Base-by-base conservation (phyloP, 73 alveolate species). In the Paramecium tetraurelia region DNA sequence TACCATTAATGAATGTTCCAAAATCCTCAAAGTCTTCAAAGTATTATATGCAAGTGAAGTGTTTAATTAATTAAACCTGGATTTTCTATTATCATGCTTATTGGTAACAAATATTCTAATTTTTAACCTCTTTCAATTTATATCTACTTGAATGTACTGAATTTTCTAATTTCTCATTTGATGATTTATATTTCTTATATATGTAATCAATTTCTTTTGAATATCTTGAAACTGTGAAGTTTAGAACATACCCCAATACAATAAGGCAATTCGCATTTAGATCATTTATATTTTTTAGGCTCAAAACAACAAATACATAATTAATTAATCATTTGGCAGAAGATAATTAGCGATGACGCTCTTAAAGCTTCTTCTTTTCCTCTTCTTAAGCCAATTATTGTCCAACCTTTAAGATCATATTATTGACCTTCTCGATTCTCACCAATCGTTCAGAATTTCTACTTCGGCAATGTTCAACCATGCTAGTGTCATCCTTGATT, bases 221-320 rank as follows among this genome's bases (percentile, higher is more conserved):
- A 36, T 38, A 35, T 41, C 14, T 20, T 24, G 57, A 75, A 80
- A 20, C 46, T 35, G 14, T 80, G 90, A 48, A 41, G 50, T 35
- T 80, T 80, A 16, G 20, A 44, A 22, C 90, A 80, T 7, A 20
- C 29, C 41, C 35, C 27, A 24, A 58, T 48, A 22, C 90, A 80
- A 80, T 80, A 80, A 0, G 70, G 90, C 29, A 10, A 0, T 29
- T 44, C 31, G 20, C 76, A 80, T 80, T 80, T 44, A 22, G 90
- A 76, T n/a, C 90, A 80, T 46, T 80, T 43, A 35, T 80, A 80
- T 80, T 80, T 80, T 43, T 80, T 80, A 22, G 43, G 43, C 33
- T 80, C 41, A 48, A 44, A 21, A 80, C 75, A 44, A 46, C 70
- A 40, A 44, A 80, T 80, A 44, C 75, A 80, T 44, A 21, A 41